Base-by-base conservation (phyloP, 805 yeast species). In the Spathaspora arborariae region DNA sequence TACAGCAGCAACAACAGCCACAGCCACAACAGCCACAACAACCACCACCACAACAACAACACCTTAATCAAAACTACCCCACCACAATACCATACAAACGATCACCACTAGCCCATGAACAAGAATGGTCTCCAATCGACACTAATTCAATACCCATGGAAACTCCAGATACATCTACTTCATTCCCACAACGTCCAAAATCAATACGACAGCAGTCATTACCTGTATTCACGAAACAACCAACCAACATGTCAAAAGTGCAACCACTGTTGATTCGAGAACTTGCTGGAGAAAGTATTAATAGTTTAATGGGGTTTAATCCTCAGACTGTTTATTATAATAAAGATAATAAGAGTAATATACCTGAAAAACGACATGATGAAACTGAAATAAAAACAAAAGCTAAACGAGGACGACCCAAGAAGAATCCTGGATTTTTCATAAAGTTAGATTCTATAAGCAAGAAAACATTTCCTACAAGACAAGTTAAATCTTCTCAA, bases 361-460 rank as follows among this genome's bases (percentile, higher is more conserved):
- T n/a, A n/a, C n/a, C 5, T 10, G 35, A n/a, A 22, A 19, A n/a
- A 26, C 10, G 26, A n/a, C 16, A 16, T 7, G 35, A 30, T 13
- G n/a, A 3, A 10, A 3, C 35, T 13, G 45, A 45, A n/a, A 9
- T 16, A 3, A 46, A 45, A 13, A 43, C 47, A 5, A 46, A 41
- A 27, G 48, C 42, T 3, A 47, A 47, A 39, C 26, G 49, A 37
- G 48, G 47, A 10, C 39, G 49, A 39, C 47, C 51, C 13, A 52
- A 47, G 39, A 26, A 44, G 16, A 63, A 59, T 8, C 70, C 68
- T 3, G 60, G 56, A 15, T 60, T 65, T 44, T 58, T 56, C 39
- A 48, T 65, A 19, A 58, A 62, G 18, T 51, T 65, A 33, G 68
- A 62, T 44, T 51, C 55, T 39, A 43, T 65, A 27, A 49, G 38